phyloP scores from a whole-genome alignment of 2,329 filamentous ascomycete species.

The Talaromyces funiculosus region DNA sequence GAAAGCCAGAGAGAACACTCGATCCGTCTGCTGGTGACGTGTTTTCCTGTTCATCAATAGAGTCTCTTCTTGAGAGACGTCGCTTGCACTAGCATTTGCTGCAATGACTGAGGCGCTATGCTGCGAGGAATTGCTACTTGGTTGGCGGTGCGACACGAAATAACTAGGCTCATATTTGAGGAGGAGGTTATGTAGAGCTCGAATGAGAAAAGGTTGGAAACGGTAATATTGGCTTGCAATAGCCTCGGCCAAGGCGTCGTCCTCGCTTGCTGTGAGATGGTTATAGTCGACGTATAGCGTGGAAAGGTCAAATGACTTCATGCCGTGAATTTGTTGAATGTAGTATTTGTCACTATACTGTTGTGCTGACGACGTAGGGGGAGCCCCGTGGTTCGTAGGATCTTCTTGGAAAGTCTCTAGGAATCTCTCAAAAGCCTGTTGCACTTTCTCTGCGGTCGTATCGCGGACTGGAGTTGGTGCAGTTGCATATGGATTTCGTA shows the following conservation, averaged over 20 bases:
- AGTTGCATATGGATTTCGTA: slow-evolving; percentile 44
- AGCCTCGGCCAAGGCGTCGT: slow-evolving; percentile 76
- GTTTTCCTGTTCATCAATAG: slow-evolving; percentile 62
- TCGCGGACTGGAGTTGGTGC: slow-evolving; percentile 57
- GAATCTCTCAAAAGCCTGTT: slow-evolving; percentile 57
- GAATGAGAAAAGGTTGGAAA: slow-evolving; percentile 84
- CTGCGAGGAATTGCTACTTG: slow-evolving; percentile 62
- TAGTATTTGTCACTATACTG: slow-evolving; percentile 60
- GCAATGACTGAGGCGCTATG: slow-evolving; percentile 60
- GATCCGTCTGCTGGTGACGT: slow-evolving; percentile 91
- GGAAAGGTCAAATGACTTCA: slow-evolving; percentile 56
- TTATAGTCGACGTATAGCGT: slow-evolving; percentile 65
- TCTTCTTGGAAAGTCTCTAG: slow-evolving; percentile 58
- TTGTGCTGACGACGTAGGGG: slow-evolving; percentile 48
- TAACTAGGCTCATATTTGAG: slow-evolving; percentile 91
- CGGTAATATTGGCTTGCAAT: slow-evolving; percentile 91
- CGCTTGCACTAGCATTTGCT: slow-evolving; percentile 57
- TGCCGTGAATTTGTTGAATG: slow-evolving; percentile 59
- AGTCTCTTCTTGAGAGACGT: slow-evolving; percentile 49
- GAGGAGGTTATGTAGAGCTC: slow-evolving; percentile 85
- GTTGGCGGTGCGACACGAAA: slow-evolving; percentile 85
- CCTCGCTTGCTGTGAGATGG: slow-evolving; percentile 71
- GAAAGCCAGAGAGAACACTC: slow-evolving; percentile 86
- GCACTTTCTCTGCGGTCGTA: slow-evolving; percentile 57
- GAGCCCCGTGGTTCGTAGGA: slow-evolving; percentile 28